Base-by-base conservation (phyloP, 2,329 filamentous ascomycete species). In the Phaeosphaeriaceae sp. region DNA sequence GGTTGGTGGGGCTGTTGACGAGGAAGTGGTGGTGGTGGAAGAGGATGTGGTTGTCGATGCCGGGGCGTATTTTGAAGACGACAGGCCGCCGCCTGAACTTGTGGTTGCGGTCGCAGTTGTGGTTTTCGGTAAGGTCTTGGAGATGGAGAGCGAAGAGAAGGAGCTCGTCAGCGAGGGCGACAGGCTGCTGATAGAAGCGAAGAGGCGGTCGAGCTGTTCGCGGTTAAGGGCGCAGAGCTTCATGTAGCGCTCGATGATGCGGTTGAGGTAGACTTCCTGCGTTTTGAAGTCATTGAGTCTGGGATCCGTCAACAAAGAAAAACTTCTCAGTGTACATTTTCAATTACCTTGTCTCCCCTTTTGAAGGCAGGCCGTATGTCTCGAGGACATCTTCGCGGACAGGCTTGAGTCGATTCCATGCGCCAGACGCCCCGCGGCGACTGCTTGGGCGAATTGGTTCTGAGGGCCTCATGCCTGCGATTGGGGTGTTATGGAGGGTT, bases 211-310 rank as follows among this genome's bases (percentile, higher is more conserved):
- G 24, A 97, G 86, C 66, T 90, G 88, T 63, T 91, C 88, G 52
- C 88, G 84, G 71, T 90, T 86, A 55, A 88, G 86, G 17, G 91
- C 91, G 81, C 93, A 96, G 76, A 97, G 96, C 62, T 88, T 87
- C 86, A 97, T 90, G 80, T 96, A 97, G 49, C 92, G 88, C 73
- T 94, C 89, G 57, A 93, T 88, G 69, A 97, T 96, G 73, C 89
- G 91, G 73, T 89, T 88, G 78, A 94, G 97, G 81, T 94, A 97
- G 53, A 83, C 83, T 76, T 96, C 91, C 79, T 98, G 94, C 7
- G 86, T 86, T 79, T 91, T 92, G 77, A 85, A 82, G 68, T 94
- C 88, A 57, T 80, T 79, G 21, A 82, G 72, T 2, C 58, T 58
- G 24, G 25, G 3, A 42, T 3, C 3, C 10, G 9, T 41, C 9